Conservation (phyloP, 371 early-diverging fungal species). For the Syncephalastrum racemosum region DNA sequence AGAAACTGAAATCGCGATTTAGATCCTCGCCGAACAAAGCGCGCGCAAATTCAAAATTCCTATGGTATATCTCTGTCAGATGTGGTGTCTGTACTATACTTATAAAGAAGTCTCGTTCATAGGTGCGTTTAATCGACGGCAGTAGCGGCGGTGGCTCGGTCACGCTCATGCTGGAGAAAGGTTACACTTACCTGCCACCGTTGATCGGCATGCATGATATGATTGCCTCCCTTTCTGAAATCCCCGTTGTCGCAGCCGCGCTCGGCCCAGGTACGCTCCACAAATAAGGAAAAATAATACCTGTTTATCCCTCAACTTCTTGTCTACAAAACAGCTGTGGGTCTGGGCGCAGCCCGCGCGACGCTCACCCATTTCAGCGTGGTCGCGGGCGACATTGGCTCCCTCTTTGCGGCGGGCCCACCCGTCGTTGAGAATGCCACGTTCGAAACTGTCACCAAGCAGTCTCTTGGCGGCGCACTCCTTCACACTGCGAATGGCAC, state of each 20-base stretch:
- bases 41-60: slow-evolving; percentile 41
- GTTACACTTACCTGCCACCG: slow-evolving; percentile 40
- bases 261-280: slow-evolving; percentile 36
- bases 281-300: not conserved
- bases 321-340: slow-evolving; percentile 24
- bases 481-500: slow-evolving; percentile 44
- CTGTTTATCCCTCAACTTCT: not conserved
- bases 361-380: slow-evolving; percentile 47
- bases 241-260: slow-evolving; percentile 39
- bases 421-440: slow-evolving; percentile 47
- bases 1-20: slow-evolving; percentile 13
- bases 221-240: slow-evolving; percentile 41
- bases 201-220: slow-evolving; percentile 49
- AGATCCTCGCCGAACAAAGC: slow-evolving; percentile 29
- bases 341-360: slow-evolving; percentile 44
- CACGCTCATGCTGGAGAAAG: slow-evolving; percentile 32
- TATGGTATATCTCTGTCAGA: slow-evolving; percentile 16
- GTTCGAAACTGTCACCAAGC: slow-evolving; percentile 42
- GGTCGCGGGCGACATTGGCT: slow-evolving; percentile 32
- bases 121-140: slow-evolving; percentile 47
- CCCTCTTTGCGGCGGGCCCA: slow-evolving; percentile 44
- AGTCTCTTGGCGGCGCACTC: slow-evolving; percentile 35
- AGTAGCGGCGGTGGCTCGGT: slow-evolving; percentile 47
- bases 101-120: not conserved
- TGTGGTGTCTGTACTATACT: not conserved